These are phyloP conservation scores for Brassica nigra DNA, from an alignment of 345 rosid genomes.

Conservation along the genomic window DNA sequence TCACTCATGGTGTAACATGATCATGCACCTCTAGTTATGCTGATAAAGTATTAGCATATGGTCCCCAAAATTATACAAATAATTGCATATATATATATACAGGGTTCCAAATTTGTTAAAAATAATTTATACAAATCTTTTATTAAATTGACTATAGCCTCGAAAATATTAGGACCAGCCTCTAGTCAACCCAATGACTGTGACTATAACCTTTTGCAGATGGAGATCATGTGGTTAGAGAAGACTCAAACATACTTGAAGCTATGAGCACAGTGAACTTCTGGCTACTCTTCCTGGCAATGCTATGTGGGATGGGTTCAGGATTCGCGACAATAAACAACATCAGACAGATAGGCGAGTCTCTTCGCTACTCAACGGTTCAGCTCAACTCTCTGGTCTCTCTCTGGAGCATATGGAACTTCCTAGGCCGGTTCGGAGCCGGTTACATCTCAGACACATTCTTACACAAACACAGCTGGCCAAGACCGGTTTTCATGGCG, in stretches of 20 bases:
- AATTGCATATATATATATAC: too few relatives aligned
- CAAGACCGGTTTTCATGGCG: slow-evolving; percentile 73
- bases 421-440: slow-evolving; percentile 85
- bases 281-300: slow-evolving; percentile 78
- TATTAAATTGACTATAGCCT: too few relatives aligned
- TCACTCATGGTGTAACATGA: not conserved
- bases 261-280: slow-evolving; percentile 64
- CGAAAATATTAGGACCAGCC: not conserved
- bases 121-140: too few relatives aligned
- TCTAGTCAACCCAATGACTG: slow-evolving; percentile 11
- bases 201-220: slow-evolving; percentile 12
- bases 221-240: slow-evolving; percentile 29
- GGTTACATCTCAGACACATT: slow-evolving; percentile 73
- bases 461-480: slow-evolving; percentile 61
- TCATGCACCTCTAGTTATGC: not conserved
- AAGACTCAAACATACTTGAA: slow-evolving; percentile 53
- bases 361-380: slow-evolving; percentile 64
- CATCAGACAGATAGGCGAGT: slow-evolving; percentile 84
- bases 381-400: slow-evolving; percentile 76
- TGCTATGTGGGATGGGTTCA: slow-evolving; percentile 79
- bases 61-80: too few relatives aligned
- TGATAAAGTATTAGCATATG: too few relatives aligned
- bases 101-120: too few relatives aligned
- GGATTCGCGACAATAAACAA: slow-evolving; percentile 82
- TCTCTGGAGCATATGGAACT: slow-evolving; percentile 85